A percentile compares a stretch with the other conserved stretches of the same genome.
These are phyloP conservation scores for Penicillium sp. DNA, from an alignment of 2,329 filamentous ascomycete species.

Conservation along the genomic window DNA sequence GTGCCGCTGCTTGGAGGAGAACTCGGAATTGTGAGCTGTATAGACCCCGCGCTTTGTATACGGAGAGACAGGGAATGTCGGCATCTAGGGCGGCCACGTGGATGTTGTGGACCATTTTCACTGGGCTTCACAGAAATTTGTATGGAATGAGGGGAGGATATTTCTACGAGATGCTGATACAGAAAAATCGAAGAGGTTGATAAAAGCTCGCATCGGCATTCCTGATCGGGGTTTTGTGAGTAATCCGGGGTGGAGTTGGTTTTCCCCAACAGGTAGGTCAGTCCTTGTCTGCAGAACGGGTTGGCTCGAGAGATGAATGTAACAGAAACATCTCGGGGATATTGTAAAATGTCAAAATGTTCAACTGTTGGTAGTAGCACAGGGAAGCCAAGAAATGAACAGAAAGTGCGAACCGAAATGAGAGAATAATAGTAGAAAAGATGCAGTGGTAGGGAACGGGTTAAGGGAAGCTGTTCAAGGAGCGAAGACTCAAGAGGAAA, in stretches of 20 bases:
- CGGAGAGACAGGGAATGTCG: slow-evolving; percentile 33
- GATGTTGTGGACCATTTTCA: slow-evolving; percentile 23
- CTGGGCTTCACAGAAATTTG: neutral
- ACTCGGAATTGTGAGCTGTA: slow-evolving; percentile 37
- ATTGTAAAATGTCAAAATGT: neutral
- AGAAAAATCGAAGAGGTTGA: neutral
- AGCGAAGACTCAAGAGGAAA: neutral
- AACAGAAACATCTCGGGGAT: neutral
- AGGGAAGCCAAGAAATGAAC: no score
- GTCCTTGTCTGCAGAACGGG: slow-evolving; percentile 13
- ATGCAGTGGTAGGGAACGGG: no score
- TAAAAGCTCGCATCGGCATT: slow-evolving; percentile 15
- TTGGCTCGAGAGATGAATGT: neutral
- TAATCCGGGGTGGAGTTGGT: slow-evolving; percentile 18
- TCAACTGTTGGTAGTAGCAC: no score
- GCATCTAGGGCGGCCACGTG: slow-evolving; percentile 38
- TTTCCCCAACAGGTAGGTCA: slow-evolving; percentile 17
- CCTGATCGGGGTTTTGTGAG: slow-evolving; percentile 21
- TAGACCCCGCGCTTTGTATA: slow-evolving; percentile 34
- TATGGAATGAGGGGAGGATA: no score
- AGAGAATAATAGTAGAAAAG: no score
- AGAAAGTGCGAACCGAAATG: no score
- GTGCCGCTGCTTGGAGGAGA: slow-evolving; percentile 32
- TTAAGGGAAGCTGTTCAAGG: no score
- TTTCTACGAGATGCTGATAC: neutral